Conservation (phyloP, 768 basidiomycete genomes). For the Gloeostereum incarnatum region DNA sequence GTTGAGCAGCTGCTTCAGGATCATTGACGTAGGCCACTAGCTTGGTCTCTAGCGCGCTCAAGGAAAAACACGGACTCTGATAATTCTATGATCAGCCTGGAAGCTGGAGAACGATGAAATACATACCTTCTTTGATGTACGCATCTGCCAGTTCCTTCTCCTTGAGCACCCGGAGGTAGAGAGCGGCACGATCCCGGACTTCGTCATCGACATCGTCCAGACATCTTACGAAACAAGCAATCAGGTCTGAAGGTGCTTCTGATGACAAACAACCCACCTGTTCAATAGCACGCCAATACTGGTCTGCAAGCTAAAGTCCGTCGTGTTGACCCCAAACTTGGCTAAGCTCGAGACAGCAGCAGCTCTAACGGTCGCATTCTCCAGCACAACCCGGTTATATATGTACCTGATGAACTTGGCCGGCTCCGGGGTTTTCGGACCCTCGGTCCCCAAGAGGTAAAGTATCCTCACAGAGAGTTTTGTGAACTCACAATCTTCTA, state of each 20-base stretch:
- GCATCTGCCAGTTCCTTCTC: constrained; percentile 73
- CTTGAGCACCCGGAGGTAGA: constrained; percentile 82
- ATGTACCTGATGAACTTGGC: constrained; percentile 99
- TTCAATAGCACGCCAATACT: constrained; percentile 84
- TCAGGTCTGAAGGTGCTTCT: background rate
- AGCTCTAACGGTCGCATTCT: constrained; percentile 95
- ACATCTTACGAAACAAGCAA: constrained; percentile 48
- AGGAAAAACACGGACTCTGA: constrained; percentile 93
- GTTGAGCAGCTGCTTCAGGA: constrained; percentile 51
- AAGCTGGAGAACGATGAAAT: background rate
- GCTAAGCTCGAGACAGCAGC: constrained; percentile 93
- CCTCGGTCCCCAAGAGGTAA: constrained; percentile 91
- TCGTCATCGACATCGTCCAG: constrained; percentile 98
- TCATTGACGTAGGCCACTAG: constrained; percentile 93
- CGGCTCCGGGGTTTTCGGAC: constrained; percentile 92
- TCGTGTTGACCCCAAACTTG: constrained; percentile 90
- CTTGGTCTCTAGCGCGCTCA: constrained; percentile 83
- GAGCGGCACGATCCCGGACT: constrained; percentile 93
- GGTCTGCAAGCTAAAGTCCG: constrained; percentile 68
- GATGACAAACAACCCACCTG: constrained; percentile 40
- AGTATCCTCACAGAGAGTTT: constrained; percentile 97
- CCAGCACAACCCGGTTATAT: constrained; percentile 97
- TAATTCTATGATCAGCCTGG: constrained; percentile 1
- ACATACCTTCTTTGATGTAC: constrained; percentile 87
- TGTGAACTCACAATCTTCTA: constrained; percentile 99